Percentiles rank a stretch among this genome's conserved stretches.
Conservation (phyloP, 2,329 filamentous ascomycete genomes). For the Aspergillus tubingensis region DNA sequence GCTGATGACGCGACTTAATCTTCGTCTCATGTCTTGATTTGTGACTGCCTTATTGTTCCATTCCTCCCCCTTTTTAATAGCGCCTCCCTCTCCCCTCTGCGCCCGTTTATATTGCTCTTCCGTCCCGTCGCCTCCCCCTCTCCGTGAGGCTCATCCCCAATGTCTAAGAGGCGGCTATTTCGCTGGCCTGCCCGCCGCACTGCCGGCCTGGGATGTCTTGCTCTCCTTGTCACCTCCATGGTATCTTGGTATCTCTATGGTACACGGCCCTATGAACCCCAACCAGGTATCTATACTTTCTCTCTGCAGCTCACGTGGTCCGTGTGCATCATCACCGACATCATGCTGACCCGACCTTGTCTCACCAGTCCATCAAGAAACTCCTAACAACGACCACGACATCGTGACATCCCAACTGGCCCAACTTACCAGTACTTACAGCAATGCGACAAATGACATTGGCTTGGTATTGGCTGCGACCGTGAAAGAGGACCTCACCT, state of each 20-base stretch:
- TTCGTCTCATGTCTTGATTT: background rate
- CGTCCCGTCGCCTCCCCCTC: background rate
- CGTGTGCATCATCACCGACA: background rate
- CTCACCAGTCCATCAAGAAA: background rate
- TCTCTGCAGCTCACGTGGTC: background rate
- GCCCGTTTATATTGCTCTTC: background rate
- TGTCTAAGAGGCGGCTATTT: conserved; percentile 22
- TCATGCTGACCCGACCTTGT: conserved; percentile 3
- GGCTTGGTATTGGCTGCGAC: conserved; percentile 24
- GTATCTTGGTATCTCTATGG: conserved; percentile 16
- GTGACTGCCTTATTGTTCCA: background rate
- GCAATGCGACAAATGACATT: conserved; percentile 15
- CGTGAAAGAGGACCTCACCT: conserved; percentile 20
- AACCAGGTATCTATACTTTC: conserved; percentile 13
- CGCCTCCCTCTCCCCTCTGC: background rate
- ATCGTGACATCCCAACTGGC: conserved; percentile 18
- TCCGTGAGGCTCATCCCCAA: conserved; percentile 5
- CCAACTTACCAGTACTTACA: conserved; percentile 19
- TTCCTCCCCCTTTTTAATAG: background rate
- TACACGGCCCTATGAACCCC: conserved; percentile 9
- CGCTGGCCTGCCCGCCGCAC: conserved; percentile 23
- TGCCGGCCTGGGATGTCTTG: conserved; percentile 17
- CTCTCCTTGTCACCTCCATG: conserved; percentile 18
- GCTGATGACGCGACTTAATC: conserved; percentile 5
- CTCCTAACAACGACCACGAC: conserved; percentile 13